A percentile compares a stretch with the other conserved stretches of the same genome.
Evolutionary conservation across 1,284 basidiomycete genomes (phyloP).

Genomic region (Vanrija pseudolonga): DNA sequence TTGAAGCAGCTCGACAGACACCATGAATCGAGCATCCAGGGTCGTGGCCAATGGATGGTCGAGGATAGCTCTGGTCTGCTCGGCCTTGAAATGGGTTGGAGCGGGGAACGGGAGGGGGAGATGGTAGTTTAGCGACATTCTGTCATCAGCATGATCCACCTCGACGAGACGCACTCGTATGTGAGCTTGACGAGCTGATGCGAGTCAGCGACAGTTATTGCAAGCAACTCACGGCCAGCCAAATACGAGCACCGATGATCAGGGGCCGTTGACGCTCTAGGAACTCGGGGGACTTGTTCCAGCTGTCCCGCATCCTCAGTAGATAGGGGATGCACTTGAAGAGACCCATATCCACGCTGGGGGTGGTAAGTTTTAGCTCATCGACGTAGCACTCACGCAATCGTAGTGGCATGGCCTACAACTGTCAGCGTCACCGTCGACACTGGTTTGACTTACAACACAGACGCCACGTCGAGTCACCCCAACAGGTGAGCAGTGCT

Average conservation of each 20-base stretch:
- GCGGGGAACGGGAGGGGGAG: conserved; percentile 10
- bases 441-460: conserved; percentile 3
- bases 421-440: background rate
- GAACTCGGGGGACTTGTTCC: background rate
- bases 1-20: conserved; percentile 20
- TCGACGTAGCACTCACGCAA: conserved; percentile 9
- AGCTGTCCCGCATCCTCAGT: conserved; percentile 6
- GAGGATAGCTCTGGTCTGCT: conserved; percentile 15
- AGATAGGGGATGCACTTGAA: conserved; percentile 25
- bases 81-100: conserved; percentile 6
- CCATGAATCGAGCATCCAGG: conserved; percentile 24
- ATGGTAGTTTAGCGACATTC: conserved; percentile 27
- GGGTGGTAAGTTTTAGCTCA: too few species aligned
- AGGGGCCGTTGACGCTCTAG: conserved; percentile 6
- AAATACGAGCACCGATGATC: conserved; percentile 24
- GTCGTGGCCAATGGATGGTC: conserved; percentile 21
- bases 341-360: conserved; percentile 30
- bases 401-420: conserved; percentile 20
- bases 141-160: background rate
- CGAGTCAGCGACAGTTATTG: conserved; percentile 4
- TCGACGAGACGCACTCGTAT: conserved; percentile 8
- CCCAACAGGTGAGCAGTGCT: conserved; percentile 13
- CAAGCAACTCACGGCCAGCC: conserved; percentile 15
- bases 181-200: conserved; percentile 5
- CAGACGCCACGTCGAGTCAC: conserved; percentile 23